A percentile compares a stretch with the other conserved stretches of the same genome.
Conservation (phyloP, 768 basidiomycete genomes). For the Mrakia frigida region DNA sequence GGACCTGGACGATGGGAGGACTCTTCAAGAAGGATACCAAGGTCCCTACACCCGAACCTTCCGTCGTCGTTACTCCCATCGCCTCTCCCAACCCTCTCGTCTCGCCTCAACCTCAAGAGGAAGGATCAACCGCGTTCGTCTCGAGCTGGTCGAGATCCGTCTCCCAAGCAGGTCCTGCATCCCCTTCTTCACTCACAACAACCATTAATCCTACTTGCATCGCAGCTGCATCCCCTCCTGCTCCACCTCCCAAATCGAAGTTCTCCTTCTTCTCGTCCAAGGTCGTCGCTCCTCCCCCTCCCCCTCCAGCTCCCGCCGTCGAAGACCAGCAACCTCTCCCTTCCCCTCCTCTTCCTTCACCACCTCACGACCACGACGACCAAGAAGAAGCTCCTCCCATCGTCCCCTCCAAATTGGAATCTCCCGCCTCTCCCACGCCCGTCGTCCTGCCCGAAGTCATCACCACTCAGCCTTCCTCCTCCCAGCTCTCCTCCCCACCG, state of each 20-base stretch:
- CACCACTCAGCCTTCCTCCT: not conserved
- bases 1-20: not conserved
- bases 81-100: not conserved
- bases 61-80: not conserved
- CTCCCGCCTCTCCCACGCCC: no score
- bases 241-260: not conserved
- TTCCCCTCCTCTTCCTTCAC: not conserved
- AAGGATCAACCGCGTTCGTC: not conserved
- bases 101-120: not conserved
- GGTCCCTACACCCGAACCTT: not conserved
- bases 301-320: not conserved
- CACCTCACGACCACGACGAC: no score
- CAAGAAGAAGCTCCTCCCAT: no score
- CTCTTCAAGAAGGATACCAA: constrained; percentile 23
- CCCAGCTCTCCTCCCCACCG: not conserved
- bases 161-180: not conserved
- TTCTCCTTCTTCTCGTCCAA: constrained; percentile 21
- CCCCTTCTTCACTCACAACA: not conserved
- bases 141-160: constrained; percentile 16
- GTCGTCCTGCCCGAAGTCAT: not conserved
- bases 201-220: no score
- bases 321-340: not conserved
- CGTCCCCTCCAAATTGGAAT: no score
- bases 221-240: not conserved
- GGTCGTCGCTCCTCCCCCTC: not conserved